These are phyloP conservation scores for Clarkia xantiana DNA, from an alignment of 345 rosid species.

Conservation along the genomic window DNA sequence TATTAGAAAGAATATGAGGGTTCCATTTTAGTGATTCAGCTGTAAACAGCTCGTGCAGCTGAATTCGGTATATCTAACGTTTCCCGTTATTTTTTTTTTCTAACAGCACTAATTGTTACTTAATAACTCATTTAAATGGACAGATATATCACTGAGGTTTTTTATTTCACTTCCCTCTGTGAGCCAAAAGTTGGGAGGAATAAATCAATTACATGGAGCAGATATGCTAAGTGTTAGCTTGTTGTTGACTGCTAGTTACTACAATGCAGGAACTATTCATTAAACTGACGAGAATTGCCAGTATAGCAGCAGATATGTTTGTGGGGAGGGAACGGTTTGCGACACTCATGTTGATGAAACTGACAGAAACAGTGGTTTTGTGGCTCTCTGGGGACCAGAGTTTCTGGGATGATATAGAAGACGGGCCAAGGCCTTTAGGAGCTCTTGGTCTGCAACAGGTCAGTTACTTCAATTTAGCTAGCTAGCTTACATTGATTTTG, in stretches of 20 bases:
- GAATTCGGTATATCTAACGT: no score
- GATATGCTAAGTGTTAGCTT: not conserved
- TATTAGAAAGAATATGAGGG: no score
- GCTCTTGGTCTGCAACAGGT: conserved; percentile 89
- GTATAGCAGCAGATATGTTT: conserved; percentile 93
- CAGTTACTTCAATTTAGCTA: conserved; percentile 11
- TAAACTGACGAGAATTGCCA: conserved; percentile 71
- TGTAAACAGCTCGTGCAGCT: no score
- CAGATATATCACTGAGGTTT: no score
- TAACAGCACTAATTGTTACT: no score
- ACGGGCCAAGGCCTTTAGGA: conserved; percentile 85
- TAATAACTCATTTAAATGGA: no score
- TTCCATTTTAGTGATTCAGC: no score
- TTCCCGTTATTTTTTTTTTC: no score
- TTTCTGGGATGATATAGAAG: conserved; percentile 98
- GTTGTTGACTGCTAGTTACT: conserved; percentile 4
- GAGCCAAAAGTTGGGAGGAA: no score
- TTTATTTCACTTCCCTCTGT: no score
- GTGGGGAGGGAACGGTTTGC: conserved; percentile 95
- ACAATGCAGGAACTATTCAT: conserved; percentile 65
- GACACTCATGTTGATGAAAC: conserved; percentile 75
- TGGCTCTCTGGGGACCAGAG: conserved; percentile 95
- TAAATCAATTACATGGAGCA: no score
- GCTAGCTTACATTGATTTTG: conserved; percentile 6
- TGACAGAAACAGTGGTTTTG: conserved; percentile 87